These are phyloP conservation scores for Backusella tuberculispora DNA, from an alignment of 192 early-diverging fungal species.

Conservation along the genomic window DNA sequence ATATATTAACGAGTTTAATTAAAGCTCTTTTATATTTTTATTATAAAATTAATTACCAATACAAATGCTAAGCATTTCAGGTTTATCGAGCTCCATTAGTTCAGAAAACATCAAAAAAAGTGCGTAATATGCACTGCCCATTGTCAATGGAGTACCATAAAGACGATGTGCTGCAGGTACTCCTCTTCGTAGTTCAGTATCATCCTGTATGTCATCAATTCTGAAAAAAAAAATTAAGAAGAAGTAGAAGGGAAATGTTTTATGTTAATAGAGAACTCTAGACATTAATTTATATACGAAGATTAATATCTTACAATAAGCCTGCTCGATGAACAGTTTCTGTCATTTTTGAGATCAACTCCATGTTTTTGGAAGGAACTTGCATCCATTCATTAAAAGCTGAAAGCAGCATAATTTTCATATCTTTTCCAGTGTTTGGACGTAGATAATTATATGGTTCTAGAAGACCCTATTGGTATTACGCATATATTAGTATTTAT, in stretches of 20 bases:
- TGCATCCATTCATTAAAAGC: neutral
- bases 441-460: neutral
- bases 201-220: conserved; percentile 95
- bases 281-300: too few species aligned
- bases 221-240: too few species aligned
- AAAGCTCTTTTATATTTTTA: neutral
- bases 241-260: too few species aligned
- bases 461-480: neutral
- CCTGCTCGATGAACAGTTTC: neutral
- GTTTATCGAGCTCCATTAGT: conserved; percentile 60
- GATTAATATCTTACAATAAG: neutral
- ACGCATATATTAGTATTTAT: too few species aligned
- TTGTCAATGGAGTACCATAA: conserved; percentile 87
- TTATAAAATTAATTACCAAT: conserved; percentile 45
- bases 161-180: conserved; percentile 91
- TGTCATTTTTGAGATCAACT: neutral
- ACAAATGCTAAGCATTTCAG: conserved; percentile 74
- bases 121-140: conserved; percentile 95
- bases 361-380: neutral
- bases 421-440: neutral
- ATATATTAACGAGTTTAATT: too few species aligned
- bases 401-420: neutral
- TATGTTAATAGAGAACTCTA: too few species aligned
- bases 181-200: conserved; percentile 81
- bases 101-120: conserved; percentile 89